These are phyloP conservation scores for Aspergillus ustus DNA, from an alignment of 2,329 filamentous ascomycete genomes.

Conservation along the genomic window DNA sequence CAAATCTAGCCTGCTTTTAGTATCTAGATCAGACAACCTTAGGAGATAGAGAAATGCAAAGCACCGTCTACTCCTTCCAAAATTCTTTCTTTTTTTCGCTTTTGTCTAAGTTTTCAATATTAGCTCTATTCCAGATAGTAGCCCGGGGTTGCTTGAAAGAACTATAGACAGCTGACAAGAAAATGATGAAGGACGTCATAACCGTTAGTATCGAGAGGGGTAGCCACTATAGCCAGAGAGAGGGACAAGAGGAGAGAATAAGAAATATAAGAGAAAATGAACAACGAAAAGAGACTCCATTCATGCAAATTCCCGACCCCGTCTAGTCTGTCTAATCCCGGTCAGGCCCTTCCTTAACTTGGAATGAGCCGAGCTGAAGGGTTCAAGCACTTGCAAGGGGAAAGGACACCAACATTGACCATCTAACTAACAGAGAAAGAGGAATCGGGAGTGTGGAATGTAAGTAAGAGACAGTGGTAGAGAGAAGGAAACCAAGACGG, in stretches of 20 bases:
- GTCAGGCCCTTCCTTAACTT: background rate
- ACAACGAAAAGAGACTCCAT: constrained; percentile 1
- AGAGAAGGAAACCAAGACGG: background rate
- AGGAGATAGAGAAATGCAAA: too few species aligned
- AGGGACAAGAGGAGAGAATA: background rate
- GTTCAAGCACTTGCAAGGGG: background rate
- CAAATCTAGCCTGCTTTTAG: too few species aligned
- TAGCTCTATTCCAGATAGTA: background rate
- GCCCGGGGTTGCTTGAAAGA: too few species aligned
- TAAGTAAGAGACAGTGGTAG: background rate
- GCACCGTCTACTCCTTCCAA: too few species aligned
- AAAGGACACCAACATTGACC: background rate
- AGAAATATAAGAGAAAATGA: constrained; percentile 1
- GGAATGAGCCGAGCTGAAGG: background rate
- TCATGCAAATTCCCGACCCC: constrained; percentile 4
- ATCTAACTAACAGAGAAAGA: background rate
- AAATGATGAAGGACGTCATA: too few species aligned
- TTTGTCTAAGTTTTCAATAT: too few species aligned
- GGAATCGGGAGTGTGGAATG: background rate
- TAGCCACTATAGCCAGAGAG: background rate
- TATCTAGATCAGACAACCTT: too few species aligned
- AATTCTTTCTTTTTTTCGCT: too few species aligned
- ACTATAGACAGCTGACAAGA: too few species aligned
- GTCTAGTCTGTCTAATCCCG: background rate
- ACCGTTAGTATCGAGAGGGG: background rate